Percentiles rank a stretch among this genome's conserved stretches.
These are phyloP conservation scores for Saccharomyces mikatae DNA, from an alignment of 805 yeast species.

Conservation along the genomic window DNA sequence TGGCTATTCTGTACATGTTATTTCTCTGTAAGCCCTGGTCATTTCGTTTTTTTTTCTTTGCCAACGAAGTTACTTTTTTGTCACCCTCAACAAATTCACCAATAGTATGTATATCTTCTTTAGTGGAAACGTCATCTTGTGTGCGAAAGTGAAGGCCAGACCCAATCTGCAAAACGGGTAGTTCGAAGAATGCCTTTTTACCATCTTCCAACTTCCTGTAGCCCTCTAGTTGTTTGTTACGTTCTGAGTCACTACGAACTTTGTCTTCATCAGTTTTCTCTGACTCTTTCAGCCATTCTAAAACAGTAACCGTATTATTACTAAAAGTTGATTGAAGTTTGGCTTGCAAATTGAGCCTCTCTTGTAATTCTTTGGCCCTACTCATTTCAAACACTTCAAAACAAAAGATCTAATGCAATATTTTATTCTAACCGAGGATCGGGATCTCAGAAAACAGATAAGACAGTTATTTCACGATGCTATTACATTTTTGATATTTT, in stretches of 20 bases:
- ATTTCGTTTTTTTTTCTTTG: slow-evolving; percentile 24
- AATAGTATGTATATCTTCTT: slow-evolving; percentile 28
- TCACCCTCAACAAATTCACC: slow-evolving; percentile 31
- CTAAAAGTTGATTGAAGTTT: slow-evolving; percentile 23
- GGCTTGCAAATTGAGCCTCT: slow-evolving; percentile 28
- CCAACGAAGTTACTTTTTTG: slow-evolving; percentile 25
- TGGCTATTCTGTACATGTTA: slow-evolving; percentile 21
- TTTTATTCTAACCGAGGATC: background rate
- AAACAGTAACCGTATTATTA: slow-evolving; percentile 17
- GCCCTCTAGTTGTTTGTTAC: background rate
- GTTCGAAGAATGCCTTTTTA: slow-evolving; percentile 20
- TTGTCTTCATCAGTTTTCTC: slow-evolving; percentile 1
- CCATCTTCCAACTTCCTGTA: slow-evolving; percentile 12
- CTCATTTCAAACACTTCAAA: slow-evolving; percentile 15
- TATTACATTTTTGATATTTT: background rate
- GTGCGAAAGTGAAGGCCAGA: slow-evolving; percentile 23
- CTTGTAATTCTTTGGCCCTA: slow-evolving; percentile 29
- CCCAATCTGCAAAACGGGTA: slow-evolving; percentile 30
- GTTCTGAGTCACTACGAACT: background rate
- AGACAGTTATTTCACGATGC: background rate
- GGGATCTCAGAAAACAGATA: background rate
- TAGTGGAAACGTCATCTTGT: background rate
- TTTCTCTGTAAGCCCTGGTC: slow-evolving; percentile 7
- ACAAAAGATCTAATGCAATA: background rate
- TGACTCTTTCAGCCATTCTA: slow-evolving; percentile 20